Base-by-base conservation (phyloP, 129 eudicot species). In the Glebionis coronaria region DNA sequence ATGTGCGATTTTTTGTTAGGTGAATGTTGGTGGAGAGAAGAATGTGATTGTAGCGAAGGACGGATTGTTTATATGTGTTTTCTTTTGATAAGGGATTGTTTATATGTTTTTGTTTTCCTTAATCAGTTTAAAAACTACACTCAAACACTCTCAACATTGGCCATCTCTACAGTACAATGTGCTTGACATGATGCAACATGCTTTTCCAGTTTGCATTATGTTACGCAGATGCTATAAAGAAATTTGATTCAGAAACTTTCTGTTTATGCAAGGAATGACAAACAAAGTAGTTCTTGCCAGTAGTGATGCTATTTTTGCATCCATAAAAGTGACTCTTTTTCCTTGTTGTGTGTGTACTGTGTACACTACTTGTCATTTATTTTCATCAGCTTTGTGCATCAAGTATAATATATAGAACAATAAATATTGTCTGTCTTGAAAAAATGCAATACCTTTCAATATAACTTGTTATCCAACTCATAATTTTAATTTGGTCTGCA, bases 301-400 rank as follows among this genome's bases (percentile, higher is more conserved):
- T 59, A 97, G 99, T 89, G 99, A 89, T 82, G 95, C 99, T 62
- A 94, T 94, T 46, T 94, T 97, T 77, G 97, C 99, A 9, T 94
- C 99, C 21, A 94, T 94, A 74, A 94, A 94, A 95, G 99, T 89
- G 44, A 69, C 76, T 63, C 23, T 44, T 63, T 73, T 61, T 65
- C 23, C 42, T 58, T 45, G 15, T 69, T 62, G 53, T n/a, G n/a
- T n/a, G n/a, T n/a, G n/a, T n/a, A n/a, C n/a, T 51, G 40, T 63
- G 55, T 14, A 72, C 38, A 10, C 31, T 16, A 59, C 9, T 5
- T n/a, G n/a, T 4, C 14, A 0, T 54, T 53, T 12, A 16, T 67
- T 35, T 11, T 28, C 5, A 2, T 40, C 15, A 45, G 3, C 5
- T 31, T 52, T 38, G 10, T 55, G 52, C 40, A 23, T n/a, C 52